A percentile compares a stretch with the other conserved stretches of the same genome.
Evolutionary conservation across 139 green algal genomes (phyloP).

Genomic region (Closterium sp.): DNA sequence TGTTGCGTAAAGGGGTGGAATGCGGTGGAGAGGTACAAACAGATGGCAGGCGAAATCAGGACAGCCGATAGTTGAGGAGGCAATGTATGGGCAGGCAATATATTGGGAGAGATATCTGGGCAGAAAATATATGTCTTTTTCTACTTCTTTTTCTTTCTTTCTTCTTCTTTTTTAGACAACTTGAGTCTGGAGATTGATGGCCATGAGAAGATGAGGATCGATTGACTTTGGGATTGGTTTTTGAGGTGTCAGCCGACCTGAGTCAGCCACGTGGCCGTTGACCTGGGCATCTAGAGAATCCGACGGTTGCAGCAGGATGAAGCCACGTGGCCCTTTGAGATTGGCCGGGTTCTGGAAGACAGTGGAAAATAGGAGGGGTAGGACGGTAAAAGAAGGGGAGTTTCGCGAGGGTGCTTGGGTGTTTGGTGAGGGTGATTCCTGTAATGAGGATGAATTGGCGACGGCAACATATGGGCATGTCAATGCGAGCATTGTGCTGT

Average conservation of each 20-base stretch:
- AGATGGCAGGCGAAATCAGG: too few relatives aligned
- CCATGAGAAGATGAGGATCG: too few relatives aligned
- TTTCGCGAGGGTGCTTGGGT: background rate
- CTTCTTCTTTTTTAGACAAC: too few relatives aligned
- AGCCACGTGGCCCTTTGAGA: background rate
- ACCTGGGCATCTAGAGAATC: background rate
- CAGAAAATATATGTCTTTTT: too few relatives aligned
- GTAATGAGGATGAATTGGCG: background rate
- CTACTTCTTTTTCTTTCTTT: too few relatives aligned
- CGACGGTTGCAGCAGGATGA: background rate
- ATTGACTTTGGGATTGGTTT: too few relatives aligned
- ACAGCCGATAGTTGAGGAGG: too few relatives aligned
- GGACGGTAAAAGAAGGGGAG: background rate
- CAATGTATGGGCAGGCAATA: too few relatives aligned
- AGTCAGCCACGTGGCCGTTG: background rate
- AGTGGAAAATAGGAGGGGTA: background rate
- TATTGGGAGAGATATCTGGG: too few relatives aligned
- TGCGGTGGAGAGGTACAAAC: too few relatives aligned
- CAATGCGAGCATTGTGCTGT: background rate
- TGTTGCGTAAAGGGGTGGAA: too few relatives aligned
- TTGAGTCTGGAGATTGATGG: too few relatives aligned
- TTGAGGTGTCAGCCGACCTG: background rate
- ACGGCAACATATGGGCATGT: background rate
- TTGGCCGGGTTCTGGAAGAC: background rate
- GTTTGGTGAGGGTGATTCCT: background rate